These are phyloP conservation scores for Gymnopilus dilepis DNA, from an alignment of 768 basidiomycete genomes.

Conservation along the genomic window DNA sequence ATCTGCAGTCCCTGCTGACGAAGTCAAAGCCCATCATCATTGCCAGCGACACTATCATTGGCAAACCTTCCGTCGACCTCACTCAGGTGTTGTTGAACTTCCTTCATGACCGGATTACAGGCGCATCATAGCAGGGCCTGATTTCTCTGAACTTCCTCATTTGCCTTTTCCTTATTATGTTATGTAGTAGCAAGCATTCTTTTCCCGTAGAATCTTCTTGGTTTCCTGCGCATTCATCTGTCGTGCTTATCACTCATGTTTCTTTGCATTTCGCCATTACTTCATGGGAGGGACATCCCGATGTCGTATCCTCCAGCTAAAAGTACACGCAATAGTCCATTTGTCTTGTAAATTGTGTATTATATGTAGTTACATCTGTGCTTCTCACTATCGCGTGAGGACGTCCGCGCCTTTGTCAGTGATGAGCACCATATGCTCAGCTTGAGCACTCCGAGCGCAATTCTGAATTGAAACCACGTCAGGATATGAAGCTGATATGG, in stretches of 20 bases:
- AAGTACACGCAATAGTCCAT: slow-evolving; percentile 20
- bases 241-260: slow-evolving; percentile 7
- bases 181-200: too few species aligned
- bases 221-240: too few species aligned
- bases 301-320: not conserved
- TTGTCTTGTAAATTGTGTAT: slow-evolving; percentile 15
- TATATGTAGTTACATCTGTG: slow-evolving; percentile 8
- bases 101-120: slow-evolving; percentile 63
- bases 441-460: slow-evolving; percentile 83
- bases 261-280: not conserved
- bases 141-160: slow-evolving; percentile 13
- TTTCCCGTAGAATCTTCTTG: too few species aligned
- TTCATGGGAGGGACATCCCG: not conserved
- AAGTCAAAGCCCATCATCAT: slow-evolving; percentile 68
- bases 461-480: slow-evolving; percentile 50
- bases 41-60: slow-evolving; percentile 58
- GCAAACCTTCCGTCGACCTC: slow-evolving; percentile 56
- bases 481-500: not conserved
- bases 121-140: slow-evolving; percentile 36
- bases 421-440: slow-evolving; percentile 88
- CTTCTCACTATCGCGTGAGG: slow-evolving; percentile 52
- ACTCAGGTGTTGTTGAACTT: slow-evolving; percentile 66
- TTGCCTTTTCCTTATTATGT: slow-evolving; percentile 1
- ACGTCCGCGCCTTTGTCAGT: slow-evolving; percentile 81
- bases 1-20: slow-evolving; percentile 67